phyloP scores from a whole-genome alignment of 306 rosid genomes.

The Aeschynomene evenia region DNA sequence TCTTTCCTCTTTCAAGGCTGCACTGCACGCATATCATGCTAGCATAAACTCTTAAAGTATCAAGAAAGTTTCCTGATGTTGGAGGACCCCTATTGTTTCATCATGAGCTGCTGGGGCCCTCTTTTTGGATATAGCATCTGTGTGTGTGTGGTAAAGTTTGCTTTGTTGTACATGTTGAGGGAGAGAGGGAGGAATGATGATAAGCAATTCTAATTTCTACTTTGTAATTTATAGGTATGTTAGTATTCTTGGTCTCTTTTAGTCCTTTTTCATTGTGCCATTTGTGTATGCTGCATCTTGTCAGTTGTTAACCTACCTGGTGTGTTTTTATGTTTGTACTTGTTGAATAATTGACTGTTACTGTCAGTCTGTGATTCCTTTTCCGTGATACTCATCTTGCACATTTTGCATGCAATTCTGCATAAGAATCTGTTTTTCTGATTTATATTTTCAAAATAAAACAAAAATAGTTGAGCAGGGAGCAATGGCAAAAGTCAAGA shows the following conservation, averaged over 20 bases:
- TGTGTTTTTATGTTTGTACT: slow-evolving; percentile 23
- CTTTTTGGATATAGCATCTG: slow-evolving; percentile 29
- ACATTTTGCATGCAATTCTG: background rate
- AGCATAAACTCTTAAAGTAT: slow-evolving; percentile 37
- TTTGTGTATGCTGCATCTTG: slow-evolving; percentile 21
- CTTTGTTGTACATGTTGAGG: slow-evolving; percentile 48
- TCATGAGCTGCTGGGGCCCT: slow-evolving; percentile 44
- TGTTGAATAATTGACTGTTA: slow-evolving; percentile 4
- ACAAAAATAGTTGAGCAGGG: too few species aligned
- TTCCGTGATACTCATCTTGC: background rate
- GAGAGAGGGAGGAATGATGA: slow-evolving; percentile 23
- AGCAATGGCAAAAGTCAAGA: too few species aligned
- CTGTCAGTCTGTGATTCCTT: background rate
- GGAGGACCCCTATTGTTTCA: slow-evolving; percentile 35
- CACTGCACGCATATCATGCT: slow-evolving; percentile 40
- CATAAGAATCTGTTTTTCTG: too few species aligned
- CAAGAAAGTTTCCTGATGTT: slow-evolving; percentile 43
- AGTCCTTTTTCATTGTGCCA: slow-evolving; percentile 17
- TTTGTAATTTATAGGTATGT: slow-evolving; percentile 27
- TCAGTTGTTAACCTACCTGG: background rate
- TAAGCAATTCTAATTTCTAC: slow-evolving; percentile 29
- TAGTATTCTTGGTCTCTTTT: slow-evolving; percentile 22
- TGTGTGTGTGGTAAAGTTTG: slow-evolving; percentile 41
- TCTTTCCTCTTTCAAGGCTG: slow-evolving; percentile 27
- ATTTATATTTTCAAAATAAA: too few species aligned